Evolutionary conservation across 139 green algal genomes (phyloP), one percentile per base, ranked within the genome.

Genomic region (Microglena sp.): DNA sequence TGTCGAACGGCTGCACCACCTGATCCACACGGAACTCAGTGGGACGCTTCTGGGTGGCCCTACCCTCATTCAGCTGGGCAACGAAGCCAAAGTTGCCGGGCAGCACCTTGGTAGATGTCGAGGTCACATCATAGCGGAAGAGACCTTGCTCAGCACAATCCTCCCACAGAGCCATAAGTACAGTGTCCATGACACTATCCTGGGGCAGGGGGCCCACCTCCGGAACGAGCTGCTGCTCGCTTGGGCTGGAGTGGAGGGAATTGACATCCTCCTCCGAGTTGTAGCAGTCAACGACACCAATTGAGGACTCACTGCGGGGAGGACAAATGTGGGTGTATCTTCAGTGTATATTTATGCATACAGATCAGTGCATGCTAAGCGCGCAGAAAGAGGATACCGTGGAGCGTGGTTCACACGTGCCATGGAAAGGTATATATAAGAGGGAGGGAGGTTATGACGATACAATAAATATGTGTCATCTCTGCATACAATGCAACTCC

Each of bases 1-100:
- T 55, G 62, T 99, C 93, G 72, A 95, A 99, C 1, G 77, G 55
- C 84, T 97, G 93, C 26, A 83, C 29, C 4, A 91, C 82, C 64
- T 70, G 46, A 30, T 99, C 94, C 5, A 96, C 73, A n/a, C 78
- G 34, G 71, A 99, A 96, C 77, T 99, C 94, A 1, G 94, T 98
- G 31, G 89, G 83, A 6, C 94, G 80, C 79, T 99, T 99, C 79
- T 98, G 96, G 58, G 72, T 89, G 67, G 84, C 84, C 5, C 94
- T 75, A 11, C 94, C 94, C 73, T 96, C 89, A 64, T 99, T 99
- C 44, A 94, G 84, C 80, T 99, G 94, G 18, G 45, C 45, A 8
- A 82, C 61, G 68, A 96, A 97, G 34, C 87, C 89, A 33, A 82
- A 87, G 8, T 60, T 6, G 6, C 93, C 93, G 3, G 83, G 77